Conservation (phyloP, 192 early-diverging fungal species). For the Pilaira anomala region DNA sequence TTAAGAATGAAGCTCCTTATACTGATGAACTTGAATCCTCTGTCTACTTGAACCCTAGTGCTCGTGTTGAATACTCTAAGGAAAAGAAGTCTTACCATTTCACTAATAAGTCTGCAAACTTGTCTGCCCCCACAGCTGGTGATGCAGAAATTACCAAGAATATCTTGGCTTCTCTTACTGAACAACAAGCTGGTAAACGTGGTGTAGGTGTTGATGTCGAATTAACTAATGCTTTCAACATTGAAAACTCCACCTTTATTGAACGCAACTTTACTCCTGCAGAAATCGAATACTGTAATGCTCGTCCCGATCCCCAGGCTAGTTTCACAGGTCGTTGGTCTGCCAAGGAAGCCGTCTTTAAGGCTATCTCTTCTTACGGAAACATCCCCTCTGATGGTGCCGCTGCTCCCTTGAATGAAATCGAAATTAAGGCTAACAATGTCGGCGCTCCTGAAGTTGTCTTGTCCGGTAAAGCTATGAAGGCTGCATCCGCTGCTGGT, state of each 20-base stretch:
- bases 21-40: slow-evolving; percentile 70
- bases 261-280: slow-evolving; percentile 85
- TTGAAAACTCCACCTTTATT: slow-evolving; percentile 81
- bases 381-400: slow-evolving; percentile 75
- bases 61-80: slow-evolving; percentile 79
- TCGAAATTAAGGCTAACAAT: slow-evolving; percentile 71
- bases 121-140: slow-evolving; percentile 31
- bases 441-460: slow-evolving; percentile 79
- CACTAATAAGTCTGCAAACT: slow-evolving; percentile 40
- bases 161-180: slow-evolving; percentile 46
- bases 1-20: slow-evolving; percentile 88
- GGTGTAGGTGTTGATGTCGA: slow-evolving; percentile 90
- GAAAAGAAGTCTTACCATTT: slow-evolving; percentile 69
- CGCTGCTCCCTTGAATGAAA: slow-evolving; percentile 84
- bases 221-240: slow-evolving; percentile 74
- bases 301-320: slow-evolving; percentile 66
- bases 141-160: slow-evolving; percentile 56
- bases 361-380: slow-evolving; percentile 76
- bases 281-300: slow-evolving; percentile 79
- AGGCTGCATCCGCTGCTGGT: slow-evolving; percentile 65
- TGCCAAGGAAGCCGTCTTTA: slow-evolving; percentile 95
- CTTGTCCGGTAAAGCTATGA: slow-evolving; percentile 80
- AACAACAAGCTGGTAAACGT: slow-evolving; percentile 41
- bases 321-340: slow-evolving; percentile 94
- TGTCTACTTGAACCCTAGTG: slow-evolving; percentile 86